Conservation (phyloP, 2,329 filamentous ascomycete species). For the Furcasterigmium furcatum region DNA sequence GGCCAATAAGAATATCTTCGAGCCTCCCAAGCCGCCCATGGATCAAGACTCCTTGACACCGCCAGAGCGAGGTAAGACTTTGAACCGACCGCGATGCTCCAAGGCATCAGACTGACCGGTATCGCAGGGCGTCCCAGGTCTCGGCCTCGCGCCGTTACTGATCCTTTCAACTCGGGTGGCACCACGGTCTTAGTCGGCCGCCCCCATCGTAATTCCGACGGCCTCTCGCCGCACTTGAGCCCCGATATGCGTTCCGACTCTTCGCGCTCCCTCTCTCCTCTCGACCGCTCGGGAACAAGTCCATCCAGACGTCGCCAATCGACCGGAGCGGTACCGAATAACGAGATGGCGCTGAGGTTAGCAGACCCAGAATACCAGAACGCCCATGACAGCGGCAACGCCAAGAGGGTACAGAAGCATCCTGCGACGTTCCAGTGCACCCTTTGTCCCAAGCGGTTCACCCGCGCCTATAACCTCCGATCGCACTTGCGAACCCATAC, state of each 20-base stretch:
- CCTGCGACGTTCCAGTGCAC: constrained; percentile 95
- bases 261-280: constrained; percentile 56
- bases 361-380: constrained; percentile 84
- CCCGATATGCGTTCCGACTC: constrained; percentile 44
- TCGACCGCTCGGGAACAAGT: constrained; percentile 48
- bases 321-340: constrained; percentile 60
- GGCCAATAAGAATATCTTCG: constrained; percentile 62
- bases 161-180: constrained; percentile 52
- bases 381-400: constrained; percentile 53
- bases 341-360: constrained; percentile 78
- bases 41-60: constrained; percentile 81
- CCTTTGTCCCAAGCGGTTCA: constrained; percentile 93
- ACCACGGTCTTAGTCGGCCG: constrained; percentile 32
- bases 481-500: constrained; percentile 96
- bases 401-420: constrained; percentile 92
- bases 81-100: neutral
- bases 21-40: constrained; percentile 60
- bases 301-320: constrained; percentile 56
- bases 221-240: constrained; percentile 48
- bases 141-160: constrained; percentile 55
- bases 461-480: constrained; percentile 90
- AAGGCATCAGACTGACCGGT: neutral
- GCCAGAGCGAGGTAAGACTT: constrained; percentile 60
- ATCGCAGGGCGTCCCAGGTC: constrained; percentile 41
- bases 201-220: constrained; percentile 22